Percentiles rank a stretch among this genome's conserved stretches.
Conservation (phyloP, 2,329 filamentous ascomycete genomes). For the Fusarium metavorans region DNA sequence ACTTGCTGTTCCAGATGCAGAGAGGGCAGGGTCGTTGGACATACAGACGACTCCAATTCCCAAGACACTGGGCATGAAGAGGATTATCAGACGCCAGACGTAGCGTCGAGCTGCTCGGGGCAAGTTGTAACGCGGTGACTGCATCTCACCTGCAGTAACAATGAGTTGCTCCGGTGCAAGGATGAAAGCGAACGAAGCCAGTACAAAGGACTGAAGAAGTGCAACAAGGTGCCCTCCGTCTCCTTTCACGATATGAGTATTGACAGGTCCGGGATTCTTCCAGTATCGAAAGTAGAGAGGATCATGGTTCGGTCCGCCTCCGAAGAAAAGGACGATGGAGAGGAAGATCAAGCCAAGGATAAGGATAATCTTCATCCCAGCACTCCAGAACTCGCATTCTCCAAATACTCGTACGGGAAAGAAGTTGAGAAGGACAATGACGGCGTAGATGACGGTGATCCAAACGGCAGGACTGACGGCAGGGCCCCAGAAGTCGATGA, state of each 20-base stretch:
- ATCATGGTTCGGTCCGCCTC: conserved; percentile 58
- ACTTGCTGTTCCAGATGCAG: not conserved
- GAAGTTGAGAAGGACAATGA: not conserved
- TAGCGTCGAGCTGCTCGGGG: conserved; percentile 43
- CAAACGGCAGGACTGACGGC: not conserved
- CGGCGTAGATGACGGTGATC: not conserved
- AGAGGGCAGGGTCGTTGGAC: not conserved
- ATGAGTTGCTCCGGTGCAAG: conserved; percentile 45
- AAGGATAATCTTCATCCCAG: conserved; percentile 44
- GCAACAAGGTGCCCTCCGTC: conserved; percentile 16
- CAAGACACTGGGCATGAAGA: conserved; percentile 50
- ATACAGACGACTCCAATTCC: not conserved
- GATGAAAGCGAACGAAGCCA: conserved; percentile 28
- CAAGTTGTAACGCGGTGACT: conserved; percentile 45
- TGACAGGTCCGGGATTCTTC: not conserved
- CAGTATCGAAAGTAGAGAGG: conserved; percentile 55
- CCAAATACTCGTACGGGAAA: not conserved
- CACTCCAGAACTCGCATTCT: not conserved
- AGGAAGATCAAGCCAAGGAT: conserved; percentile 63
- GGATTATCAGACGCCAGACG: conserved; percentile 52
- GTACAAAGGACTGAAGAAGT: conserved; percentile 61
- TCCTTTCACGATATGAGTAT: not conserved
- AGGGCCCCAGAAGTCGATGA: not conserved
- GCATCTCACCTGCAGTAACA: conserved; percentile 46
- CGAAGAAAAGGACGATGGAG: conserved; percentile 59